Conservation (phyloP, 2,329 filamentous ascomycete species). For the Pyricularia sp. region DNA sequence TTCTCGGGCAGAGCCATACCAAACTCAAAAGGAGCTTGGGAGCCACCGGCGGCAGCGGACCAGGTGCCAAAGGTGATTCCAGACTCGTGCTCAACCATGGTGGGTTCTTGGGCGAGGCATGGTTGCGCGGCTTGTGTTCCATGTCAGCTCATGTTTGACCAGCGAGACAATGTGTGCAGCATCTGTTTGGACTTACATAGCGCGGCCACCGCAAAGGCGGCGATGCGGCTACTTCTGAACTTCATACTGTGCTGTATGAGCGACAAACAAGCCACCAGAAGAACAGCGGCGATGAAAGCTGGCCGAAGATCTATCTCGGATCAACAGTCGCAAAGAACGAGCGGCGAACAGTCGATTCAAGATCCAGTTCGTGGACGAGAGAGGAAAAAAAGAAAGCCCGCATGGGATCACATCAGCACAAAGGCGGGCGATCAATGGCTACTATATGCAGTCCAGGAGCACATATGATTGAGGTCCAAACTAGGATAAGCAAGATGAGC, state of each 20-base stretch:
- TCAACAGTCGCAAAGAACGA: background rate
- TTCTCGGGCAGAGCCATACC: slow-evolving; percentile 44
- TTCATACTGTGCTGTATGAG: background rate
- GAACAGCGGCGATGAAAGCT: background rate
- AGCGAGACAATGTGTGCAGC: background rate
- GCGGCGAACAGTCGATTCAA: background rate
- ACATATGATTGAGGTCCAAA: background rate
- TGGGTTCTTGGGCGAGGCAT: slow-evolving; percentile 7
- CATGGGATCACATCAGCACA: background rate
- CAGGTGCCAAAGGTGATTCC: slow-evolving; percentile 12
- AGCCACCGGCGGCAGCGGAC: background rate
- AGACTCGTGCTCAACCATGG: slow-evolving; percentile 7
- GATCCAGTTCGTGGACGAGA: background rate
- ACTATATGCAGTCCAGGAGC: background rate
- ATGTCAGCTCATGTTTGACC: background rate
- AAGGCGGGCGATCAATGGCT: background rate
- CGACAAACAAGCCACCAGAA: background rate
- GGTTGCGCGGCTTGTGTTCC: background rate
- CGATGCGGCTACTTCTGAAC: slow-evolving; percentile 4
- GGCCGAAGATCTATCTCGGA: background rate
- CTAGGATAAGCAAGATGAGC: background rate
- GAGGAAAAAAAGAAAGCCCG: background rate
- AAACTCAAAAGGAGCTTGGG: slow-evolving; percentile 21
- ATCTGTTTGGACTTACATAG: slow-evolving; percentile 3
- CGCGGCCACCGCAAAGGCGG: slow-evolving; percentile 6